Evolutionary conservation across 371 early-diverging fungal species (phyloP).

Genomic region (Rhizopus sp.): DNA sequence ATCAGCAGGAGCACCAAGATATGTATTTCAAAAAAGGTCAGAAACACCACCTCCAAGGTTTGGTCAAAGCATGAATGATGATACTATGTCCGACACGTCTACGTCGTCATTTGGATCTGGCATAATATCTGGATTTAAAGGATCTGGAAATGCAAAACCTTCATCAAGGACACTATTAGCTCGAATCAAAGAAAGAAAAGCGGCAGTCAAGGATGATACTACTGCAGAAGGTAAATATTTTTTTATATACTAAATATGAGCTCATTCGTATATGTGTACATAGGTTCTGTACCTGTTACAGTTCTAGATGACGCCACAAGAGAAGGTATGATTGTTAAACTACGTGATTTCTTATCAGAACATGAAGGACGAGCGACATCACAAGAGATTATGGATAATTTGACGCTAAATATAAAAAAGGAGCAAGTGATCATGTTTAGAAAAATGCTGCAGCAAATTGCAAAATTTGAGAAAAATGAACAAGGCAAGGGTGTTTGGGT

Average conservation of each 20-base stretch:
- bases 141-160: conserved; percentile 9
- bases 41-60: conserved; percentile 48
- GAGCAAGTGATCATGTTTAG: conserved; percentile 61
- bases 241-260: neutral
- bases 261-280: neutral
- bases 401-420: conserved; percentile 44
- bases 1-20: conserved; percentile 57
- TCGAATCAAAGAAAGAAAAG: conserved; percentile 51
- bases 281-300: conserved; percentile 8
- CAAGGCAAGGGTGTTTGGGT: conserved; percentile 52
- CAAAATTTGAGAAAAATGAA: conserved; percentile 46
- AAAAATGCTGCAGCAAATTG: conserved; percentile 70
- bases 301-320: conserved; percentile 29
- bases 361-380: conserved; percentile 54
- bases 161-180: conserved; percentile 45
- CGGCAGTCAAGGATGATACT: conserved; percentile 24
- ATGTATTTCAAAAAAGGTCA: conserved; percentile 10
- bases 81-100: conserved; percentile 15
- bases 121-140: conserved; percentile 40
- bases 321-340: conserved; percentile 52
- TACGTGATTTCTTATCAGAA: conserved; percentile 53
- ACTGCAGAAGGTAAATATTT: conserved; percentile 5
- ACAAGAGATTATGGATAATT: conserved; percentile 50
- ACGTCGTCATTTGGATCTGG: conserved; percentile 42
- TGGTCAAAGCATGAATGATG: conserved; percentile 37